Percentiles rank a stretch among this genome's conserved stretches.
phyloP scores from a whole-genome alignment of 2,329 filamentous ascomycete genomes.

The Annulohypoxylon truncatum region DNA sequence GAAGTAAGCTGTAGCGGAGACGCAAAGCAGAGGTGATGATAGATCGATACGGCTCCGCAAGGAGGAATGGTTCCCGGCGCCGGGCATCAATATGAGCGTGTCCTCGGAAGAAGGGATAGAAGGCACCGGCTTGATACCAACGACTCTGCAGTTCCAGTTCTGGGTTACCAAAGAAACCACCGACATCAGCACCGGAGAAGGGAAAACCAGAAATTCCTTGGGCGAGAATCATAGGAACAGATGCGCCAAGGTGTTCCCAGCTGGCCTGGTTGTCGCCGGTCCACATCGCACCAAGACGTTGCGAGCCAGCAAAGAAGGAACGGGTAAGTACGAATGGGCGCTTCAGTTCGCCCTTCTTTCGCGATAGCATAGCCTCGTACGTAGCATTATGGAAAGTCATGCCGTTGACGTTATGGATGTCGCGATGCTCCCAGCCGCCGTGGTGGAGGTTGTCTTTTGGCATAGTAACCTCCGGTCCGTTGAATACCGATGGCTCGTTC shows the following conservation, averaged over 20 bases:
- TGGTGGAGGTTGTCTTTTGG: constrained; percentile 96
- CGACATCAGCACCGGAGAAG: constrained; percentile 94
- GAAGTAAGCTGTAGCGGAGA: constrained; percentile 88
- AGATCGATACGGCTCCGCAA: constrained; percentile 83
- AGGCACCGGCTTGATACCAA: constrained; percentile 97
- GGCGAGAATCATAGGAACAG: constrained; percentile 92
- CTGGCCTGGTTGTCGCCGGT: constrained; percentile 96
- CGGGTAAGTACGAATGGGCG: constrained; percentile 94
- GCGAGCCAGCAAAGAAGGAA: constrained; percentile 90
- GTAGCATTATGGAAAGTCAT: constrained; percentile 97
- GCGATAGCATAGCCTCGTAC: constrained; percentile 82
- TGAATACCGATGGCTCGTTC: constrained; percentile 99
- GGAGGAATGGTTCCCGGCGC: constrained; percentile 90
- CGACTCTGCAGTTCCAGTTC: constrained; percentile 89
- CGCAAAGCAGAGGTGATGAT: constrained; percentile 91
- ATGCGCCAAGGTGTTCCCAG: constrained; percentile 90
- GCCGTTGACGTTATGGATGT: constrained; percentile 95
- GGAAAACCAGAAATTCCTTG: constrained; percentile 94
- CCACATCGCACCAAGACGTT: constrained; percentile 96
- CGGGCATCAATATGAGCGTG: constrained; percentile 98
- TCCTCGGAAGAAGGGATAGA: constrained; percentile 97
- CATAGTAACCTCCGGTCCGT: constrained; percentile 98
- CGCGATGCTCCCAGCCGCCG: constrained; percentile 94
- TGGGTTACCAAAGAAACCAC: constrained; percentile 97
- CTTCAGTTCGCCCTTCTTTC: constrained; percentile 85